phyloP scores from a whole-genome alignment of 2,329 filamentous ascomycete species.

The Pyrenophora tritici-repentis region DNA sequence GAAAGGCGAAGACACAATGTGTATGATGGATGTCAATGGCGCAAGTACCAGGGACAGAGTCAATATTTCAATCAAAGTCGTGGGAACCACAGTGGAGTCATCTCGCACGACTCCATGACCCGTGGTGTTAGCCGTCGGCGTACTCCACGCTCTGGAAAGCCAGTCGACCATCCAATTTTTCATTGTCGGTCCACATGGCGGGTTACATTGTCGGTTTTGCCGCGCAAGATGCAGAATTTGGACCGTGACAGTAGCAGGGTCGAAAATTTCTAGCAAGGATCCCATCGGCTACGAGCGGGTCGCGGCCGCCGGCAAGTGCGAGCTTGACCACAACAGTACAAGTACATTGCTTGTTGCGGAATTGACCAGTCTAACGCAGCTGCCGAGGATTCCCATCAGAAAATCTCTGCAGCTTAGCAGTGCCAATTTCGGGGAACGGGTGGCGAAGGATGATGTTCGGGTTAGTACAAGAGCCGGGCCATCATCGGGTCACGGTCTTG shows the following conservation, averaged over 20 bases:
- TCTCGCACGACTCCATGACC: slow-evolving; percentile 19
- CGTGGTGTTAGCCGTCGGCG: slow-evolving; percentile 30
- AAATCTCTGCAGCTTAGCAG: slow-evolving; percentile 37
- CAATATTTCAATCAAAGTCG: slow-evolving; percentile 31
- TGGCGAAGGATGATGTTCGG: slow-evolving; percentile 20
- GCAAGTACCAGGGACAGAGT: slow-evolving; percentile 17
- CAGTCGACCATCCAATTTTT: slow-evolving; percentile 37
- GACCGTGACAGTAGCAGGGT: slow-evolving; percentile 27
- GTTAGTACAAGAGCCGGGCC: slow-evolving; percentile 31
- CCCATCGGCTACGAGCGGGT: slow-evolving; percentile 33
- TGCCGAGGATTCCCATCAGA: slow-evolving; percentile 13
- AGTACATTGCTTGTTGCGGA: slow-evolving; percentile 3
- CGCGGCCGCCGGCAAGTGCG: slow-evolving; percentile 17
- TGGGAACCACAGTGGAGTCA: slow-evolving; percentile 23
- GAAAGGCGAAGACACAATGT: slow-evolving; percentile 11
- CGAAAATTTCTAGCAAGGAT: slow-evolving; percentile 32
- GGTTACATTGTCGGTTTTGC: slow-evolving; percentile 20
- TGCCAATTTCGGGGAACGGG: slow-evolving; percentile 17
- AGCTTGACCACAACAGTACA: slow-evolving; percentile 13
- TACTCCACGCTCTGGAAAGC: slow-evolving; percentile 33
- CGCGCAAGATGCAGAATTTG: slow-evolving; percentile 23
- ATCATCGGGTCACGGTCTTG: slow-evolving; percentile 27
- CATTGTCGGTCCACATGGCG: slow-evolving; percentile 39
- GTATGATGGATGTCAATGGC: slow-evolving; percentile 20
- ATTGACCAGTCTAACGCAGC: slow-evolving; percentile 14